Conservation (phyloP, 1,284 basidiomycete genomes). For the Coriolopsis trogii region DNA sequence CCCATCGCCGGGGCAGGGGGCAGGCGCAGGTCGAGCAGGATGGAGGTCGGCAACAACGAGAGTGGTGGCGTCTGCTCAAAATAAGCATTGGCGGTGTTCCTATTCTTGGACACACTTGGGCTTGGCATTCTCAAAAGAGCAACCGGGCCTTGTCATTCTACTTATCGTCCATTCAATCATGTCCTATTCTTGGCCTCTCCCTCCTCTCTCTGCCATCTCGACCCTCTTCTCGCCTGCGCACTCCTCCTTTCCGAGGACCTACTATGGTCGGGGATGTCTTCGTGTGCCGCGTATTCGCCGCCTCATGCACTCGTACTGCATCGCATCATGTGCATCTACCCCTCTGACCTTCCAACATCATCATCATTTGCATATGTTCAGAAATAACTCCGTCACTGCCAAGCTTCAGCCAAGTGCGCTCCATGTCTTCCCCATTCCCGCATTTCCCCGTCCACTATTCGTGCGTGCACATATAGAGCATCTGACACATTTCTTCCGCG, state of each 20-base stretch:
- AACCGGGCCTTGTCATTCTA: constrained; percentile 19
- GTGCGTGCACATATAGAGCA: background rate
- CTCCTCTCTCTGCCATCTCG: background rate
- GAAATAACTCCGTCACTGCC: constrained; percentile 25
- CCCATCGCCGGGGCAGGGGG: too few relatives aligned
- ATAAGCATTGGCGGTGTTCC: constrained; percentile 24
- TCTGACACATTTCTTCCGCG: background rate
- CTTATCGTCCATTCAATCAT: constrained; percentile 22
- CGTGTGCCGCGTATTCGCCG: background rate
- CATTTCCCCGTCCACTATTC: constrained; percentile 20
- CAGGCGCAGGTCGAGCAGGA: background rate
- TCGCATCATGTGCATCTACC: constrained; percentile 2
- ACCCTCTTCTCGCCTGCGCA: background rate
- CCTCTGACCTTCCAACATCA: background rate
- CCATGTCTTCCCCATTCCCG: constrained; percentile 15
- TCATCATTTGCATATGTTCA: constrained; percentile 13
- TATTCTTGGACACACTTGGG: constrained; percentile 21
- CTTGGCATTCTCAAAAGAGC: constrained; percentile 26
- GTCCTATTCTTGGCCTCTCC: constrained; percentile 18
- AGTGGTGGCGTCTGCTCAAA: constrained; percentile 23
- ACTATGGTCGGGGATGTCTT: too few relatives aligned
- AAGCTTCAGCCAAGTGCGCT: constrained; percentile 24
- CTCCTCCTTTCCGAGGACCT: constrained; percentile 1
- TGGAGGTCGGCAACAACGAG: constrained; percentile 1
- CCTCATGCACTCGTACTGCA: background rate